phyloP scores from a whole-genome alignment of 1,284 basidiomycete genomes.

The Coniferiporia weirii region DNA sequence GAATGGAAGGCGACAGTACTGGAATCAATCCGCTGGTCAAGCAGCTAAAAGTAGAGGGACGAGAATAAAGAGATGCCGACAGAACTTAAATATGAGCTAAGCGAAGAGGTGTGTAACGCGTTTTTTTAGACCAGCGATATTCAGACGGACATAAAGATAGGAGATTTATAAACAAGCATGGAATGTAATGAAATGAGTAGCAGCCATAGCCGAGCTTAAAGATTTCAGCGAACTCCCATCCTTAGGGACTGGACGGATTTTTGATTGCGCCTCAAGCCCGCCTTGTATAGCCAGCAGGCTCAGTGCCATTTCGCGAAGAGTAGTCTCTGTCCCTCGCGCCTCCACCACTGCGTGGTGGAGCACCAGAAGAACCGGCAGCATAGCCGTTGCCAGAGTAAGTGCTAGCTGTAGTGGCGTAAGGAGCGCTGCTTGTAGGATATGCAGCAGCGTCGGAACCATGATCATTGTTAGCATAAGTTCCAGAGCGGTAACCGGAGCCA shows the following conservation, averaged over 20 bases:
- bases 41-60: not conserved
- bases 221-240: not conserved
- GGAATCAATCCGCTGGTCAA: not conserved
- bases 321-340: conserved; percentile 63
- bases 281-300: conserved; percentile 33
- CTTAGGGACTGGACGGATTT: not conserved
- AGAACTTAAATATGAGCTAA: conserved; percentile 2
- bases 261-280: conserved; percentile 27
- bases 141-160: not conserved
- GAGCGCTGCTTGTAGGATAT: conserved; percentile 31
- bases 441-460: conserved; percentile 43
- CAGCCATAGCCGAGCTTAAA: conserved; percentile 7
- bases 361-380: conserved; percentile 34
- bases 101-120: not conserved
- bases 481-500: conserved; percentile 28
- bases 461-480: conserved; percentile 32
- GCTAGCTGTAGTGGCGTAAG: conserved; percentile 30
- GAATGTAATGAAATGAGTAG: not conserved
- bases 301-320: conserved; percentile 44
- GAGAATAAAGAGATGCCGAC: not conserved
- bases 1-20: not conserved
- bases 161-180: conserved; percentile 10
- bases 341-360: conserved; percentile 34
- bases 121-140: not conserved
- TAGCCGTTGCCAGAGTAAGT: conserved; percentile 42